Base-by-base conservation (phyloP, 352 stramenopile species). In the Blastocystis hominis region DNA sequence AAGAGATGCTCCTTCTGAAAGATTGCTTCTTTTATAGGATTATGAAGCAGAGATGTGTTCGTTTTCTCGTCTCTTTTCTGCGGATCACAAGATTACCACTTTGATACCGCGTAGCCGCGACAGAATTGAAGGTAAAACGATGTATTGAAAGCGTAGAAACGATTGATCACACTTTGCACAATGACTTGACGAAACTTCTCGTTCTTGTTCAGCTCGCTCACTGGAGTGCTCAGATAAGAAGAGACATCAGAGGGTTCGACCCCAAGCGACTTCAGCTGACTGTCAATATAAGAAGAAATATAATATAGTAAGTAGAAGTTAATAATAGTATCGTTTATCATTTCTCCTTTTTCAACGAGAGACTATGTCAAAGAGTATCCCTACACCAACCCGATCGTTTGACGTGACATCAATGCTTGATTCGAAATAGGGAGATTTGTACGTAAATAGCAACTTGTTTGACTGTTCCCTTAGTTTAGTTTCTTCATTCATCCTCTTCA, bases 401-500 rank as follows among this genome's bases (percentile, higher is more conserved):
- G n/a, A 15, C 6, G 72, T 84, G 7, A 84, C 42, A 68, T 84
- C 72, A 0, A 84, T 50, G 17, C 72, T 84, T 17, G 36, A 46
- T 0, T 47, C 72, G 44, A 84, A 84, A 64, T 68, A 68, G 7
- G 72, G 72, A 40, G 72, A 84, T 84, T 84, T 84, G 55, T 84
- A 84, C 3, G 72, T 54, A 42, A 84, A 84, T 15, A 84, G 24
- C 2, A 84, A 34, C 34, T 13, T 7, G 38, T 72, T 46, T 7
- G 36, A 24, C 6, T 17, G 20, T 24, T 63, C 55, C 55, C 24
- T 5, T 4, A 36, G 17, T 7, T 63, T 24, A 4, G 20, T 24
- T 15, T 63, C 55, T 5, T 24, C 36, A 20, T 20, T 56, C 10
- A 63, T 63, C 6, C 0, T 63, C 5, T 24, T 24, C 5, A 36